Evolutionary conservation across 1,284 basidiomycete species (phyloP), one percentile per base, ranked within the genome.

Genomic region (Amylostereum chailletii): DNA sequence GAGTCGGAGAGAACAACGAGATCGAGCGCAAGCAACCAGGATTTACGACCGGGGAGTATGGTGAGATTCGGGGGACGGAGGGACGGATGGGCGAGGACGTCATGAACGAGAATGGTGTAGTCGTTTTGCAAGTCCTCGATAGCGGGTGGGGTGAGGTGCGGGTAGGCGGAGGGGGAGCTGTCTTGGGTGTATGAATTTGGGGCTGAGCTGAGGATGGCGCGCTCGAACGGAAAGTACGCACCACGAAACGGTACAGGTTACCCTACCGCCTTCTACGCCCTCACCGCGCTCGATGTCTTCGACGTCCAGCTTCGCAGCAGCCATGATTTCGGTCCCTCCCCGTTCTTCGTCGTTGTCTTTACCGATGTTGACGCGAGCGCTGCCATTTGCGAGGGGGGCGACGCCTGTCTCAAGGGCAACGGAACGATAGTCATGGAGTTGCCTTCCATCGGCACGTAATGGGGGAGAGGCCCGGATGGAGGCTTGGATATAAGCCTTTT

Each of bases 111-210:
- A 29, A 72, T 70, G 4, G 79, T 77, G 49, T 86, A 65, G 61
- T 89, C 86, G 52, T 80, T 70, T 57, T 86, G 83, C 2, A 87
- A 69, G 51, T 89, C 86, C 40, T 90, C 87, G 3, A 90, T 58
- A 11, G 79, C 76, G 42, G 67, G 67, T 2, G 76, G 66, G 0
- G 80, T 75, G 33, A 85, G 69, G 44, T 80, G 72, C 0, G 88
- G 83, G 59, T 89, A 90, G 1, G 88, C 86, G 39, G 83, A 76
- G 5, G 86, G 83, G 47, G 87, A 86, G 60, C 87, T 90, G 62
- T 62, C 67, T 73, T 73, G 53, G 63, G 11, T 11, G 29, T 30
- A 27, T 43, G 29, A 43, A 11, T 38, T 31, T 8, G 34, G 45
- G 8, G 34, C 19, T 42, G 41, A 50, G 19, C 19, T 32, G 40